Percentiles rank a stretch among this genome's conserved stretches.
Conservation (phyloP, 495 filamentous ascomycete genomes). For the Penicillium maclennaniae region DNA sequence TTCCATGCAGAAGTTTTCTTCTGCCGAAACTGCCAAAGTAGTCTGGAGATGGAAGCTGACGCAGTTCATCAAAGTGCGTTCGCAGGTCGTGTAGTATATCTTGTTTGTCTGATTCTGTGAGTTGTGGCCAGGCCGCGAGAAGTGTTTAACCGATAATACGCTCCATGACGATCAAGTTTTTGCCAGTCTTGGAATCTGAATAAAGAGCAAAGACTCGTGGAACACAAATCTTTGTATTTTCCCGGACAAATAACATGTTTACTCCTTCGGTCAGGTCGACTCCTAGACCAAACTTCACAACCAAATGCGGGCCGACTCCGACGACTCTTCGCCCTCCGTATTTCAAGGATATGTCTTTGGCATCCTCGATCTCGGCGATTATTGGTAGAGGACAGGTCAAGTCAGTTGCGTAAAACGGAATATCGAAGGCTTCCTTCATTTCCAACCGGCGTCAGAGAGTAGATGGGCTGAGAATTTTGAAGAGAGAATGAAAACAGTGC, state of each 20-base stretch:
- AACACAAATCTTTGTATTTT: slow-evolving; percentile 28
- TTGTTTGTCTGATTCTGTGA: slow-evolving; percentile 28
- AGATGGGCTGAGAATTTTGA: too few relatives aligned
- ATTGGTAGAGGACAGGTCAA: slow-evolving; percentile 27
- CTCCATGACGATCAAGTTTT: slow-evolving; percentile 40
- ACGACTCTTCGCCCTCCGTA: slow-evolving; percentile 25
- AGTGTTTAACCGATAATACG: slow-evolving; percentile 32
- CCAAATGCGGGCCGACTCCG: slow-evolving; percentile 28
- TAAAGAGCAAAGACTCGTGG: slow-evolving; percentile 37
- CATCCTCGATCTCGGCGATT: slow-evolving; percentile 22
- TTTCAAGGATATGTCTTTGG: slow-evolving; percentile 17
- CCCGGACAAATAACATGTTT: slow-evolving; percentile 36
- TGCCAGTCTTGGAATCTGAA: slow-evolving; percentile 16
- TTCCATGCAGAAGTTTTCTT: slow-evolving; percentile 28
- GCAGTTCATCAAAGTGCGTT: slow-evolving; percentile 29
- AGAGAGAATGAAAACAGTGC: too few relatives aligned
- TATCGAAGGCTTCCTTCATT: slow-evolving; percentile 5
- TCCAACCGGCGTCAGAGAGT: too few relatives aligned
- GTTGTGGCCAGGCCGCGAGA: slow-evolving; percentile 24
- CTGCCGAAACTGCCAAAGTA: slow-evolving; percentile 33
- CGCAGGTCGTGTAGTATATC: slow-evolving; percentile 24
- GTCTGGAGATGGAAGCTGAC: slow-evolving; percentile 22
- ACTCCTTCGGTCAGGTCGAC: slow-evolving; percentile 33
- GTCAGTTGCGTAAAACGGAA: slow-evolving; percentile 13
- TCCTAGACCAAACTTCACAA: slow-evolving; percentile 35